Evolutionary conservation across 148 eudicot species (phyloP).

Genomic region (Oxyria digyna): DNA sequence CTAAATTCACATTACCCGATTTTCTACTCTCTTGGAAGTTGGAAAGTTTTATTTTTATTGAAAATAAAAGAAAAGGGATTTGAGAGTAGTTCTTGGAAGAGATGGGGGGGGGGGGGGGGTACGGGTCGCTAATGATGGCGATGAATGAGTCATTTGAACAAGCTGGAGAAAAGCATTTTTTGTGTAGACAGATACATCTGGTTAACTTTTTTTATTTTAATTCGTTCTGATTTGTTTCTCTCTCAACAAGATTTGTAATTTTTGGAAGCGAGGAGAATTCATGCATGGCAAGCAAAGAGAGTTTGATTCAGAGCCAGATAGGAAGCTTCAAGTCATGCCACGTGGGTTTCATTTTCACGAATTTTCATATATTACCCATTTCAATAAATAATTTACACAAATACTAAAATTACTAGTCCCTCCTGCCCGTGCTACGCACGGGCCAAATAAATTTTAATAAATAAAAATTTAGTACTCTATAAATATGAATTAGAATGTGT

Average conservation of each 20-base stretch:
- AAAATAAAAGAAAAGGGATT: background rate
- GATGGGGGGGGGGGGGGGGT: background rate
- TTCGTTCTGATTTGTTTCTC: background rate
- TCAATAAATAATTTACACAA: too few species aligned
- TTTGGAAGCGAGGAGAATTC: background rate
- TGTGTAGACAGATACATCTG: background rate
- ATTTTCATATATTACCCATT: too few species aligned
- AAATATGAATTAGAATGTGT: too few species aligned
- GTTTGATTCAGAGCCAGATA: background rate
- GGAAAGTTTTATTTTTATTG: background rate
- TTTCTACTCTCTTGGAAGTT: background rate
- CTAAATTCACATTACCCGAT: background rate
- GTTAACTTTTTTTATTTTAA: background rate
- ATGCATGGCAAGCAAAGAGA: slow-evolving; percentile 1
- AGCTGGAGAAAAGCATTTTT: background rate
- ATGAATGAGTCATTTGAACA: slow-evolving; percentile 15
- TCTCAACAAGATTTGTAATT: background rate
- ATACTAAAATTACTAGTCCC: too few species aligned
- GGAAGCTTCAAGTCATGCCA: background rate
- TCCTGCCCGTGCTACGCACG: too few species aligned
- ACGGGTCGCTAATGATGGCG: slow-evolving; percentile 17
- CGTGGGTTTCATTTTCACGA: too few species aligned
- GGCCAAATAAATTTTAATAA: too few species aligned
- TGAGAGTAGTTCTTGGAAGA: background rate
- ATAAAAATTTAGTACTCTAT: too few species aligned